Base-by-base conservation (phyloP, 1,139 yeast species). In the Yamadazyma aaseri region DNA sequence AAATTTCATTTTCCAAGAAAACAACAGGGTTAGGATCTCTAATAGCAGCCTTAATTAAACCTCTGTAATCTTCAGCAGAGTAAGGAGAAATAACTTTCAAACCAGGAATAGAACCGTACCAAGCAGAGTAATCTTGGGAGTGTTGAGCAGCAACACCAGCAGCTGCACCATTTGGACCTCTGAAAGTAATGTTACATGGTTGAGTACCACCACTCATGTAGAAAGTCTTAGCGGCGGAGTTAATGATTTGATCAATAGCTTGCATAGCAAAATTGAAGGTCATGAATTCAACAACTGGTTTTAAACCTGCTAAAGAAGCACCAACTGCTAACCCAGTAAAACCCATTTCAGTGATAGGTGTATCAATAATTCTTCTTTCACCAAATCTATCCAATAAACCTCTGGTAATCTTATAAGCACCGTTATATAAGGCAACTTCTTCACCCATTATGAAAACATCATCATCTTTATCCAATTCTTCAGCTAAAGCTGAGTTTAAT, bases 121-220 rank as follows among this genome's bases (percentile, higher is more conserved):
- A 92, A 35, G 96, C 89, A 39, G 97, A 78, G 65, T 81, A 92
- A 69, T 89, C 95, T 71, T 92, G 99, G 27, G 98, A 92, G 71
- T 92, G 99, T 69, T 92, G 99, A 40, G 99, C 99, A 53, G 80
- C 99, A 52, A 92, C 98, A 77, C 98, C 97, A 32, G 97, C 97
- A 51, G 98, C 97, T 33, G 98, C 96, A 67, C 98, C 99, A 66
- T 94, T 94, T 45, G 98, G 97, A 56, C 98, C 98, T 70, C 98
- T 84, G 77, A 94, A 94, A 34, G 96, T 90, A 57, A 92, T 86
- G 67, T 86, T 90, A 74, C 97, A 90, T 44, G 90, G 90, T 69
- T 90, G 97, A 47, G 81, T 85, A 73, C 99, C 99, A 63, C 99
- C 99, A 44, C 97, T 86, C 99, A 92, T 92, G 73, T 92, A 92